Evolutionary conservation across 345 rosid species (phyloP), one percentile per base, ranked within the genome.

Genomic region (Ceriops zippeliana): DNA sequence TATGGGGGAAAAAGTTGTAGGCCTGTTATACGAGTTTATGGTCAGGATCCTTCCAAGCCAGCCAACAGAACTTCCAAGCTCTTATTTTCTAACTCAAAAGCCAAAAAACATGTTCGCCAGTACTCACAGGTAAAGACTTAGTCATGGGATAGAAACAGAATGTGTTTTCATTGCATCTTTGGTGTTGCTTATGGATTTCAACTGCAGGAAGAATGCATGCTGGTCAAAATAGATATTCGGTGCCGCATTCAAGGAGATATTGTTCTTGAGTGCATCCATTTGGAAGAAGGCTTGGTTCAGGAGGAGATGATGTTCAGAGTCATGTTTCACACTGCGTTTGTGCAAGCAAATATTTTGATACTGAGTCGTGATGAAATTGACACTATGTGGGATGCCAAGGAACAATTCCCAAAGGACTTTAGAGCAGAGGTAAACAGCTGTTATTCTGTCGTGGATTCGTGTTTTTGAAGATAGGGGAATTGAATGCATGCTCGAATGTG

Each of bases 211-310:
- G 99, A 95, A 72, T 84, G 96, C 68, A 53, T 81, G 65, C 80
- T 88, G 77, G 92, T 88, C 68, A 95, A 91, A 80, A 72, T 90
- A 76, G 96, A 91, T 74, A 76, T 95, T 52, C 87, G 82, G 56
- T 91, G 96, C 74, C 96, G 79, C 59, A 83, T 95, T 69, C 98
- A 88, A 83, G 98, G 99, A 64, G 99, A 95, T 76, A 89, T 95
- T 66, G 98, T 91, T 81, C 79, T 95, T 57, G 99, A 95, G 87
- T 95, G 97, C 73, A 72, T 90, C 81, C 90, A 91, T 77, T 86
- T 87, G 81, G 84, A 84, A 49, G 96, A 90, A 52, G 91, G 89
- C 76, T 73, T 87, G 74, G 76, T 81, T 26, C 82, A 60, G 17
- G 98, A 91, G 68, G 90, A 87, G 83, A 87, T 87, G 73, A 84